These are phyloP conservation scores for Rubus idaeus DNA, from an alignment of 306 rosid genomes.

Conservation along the genomic window DNA sequence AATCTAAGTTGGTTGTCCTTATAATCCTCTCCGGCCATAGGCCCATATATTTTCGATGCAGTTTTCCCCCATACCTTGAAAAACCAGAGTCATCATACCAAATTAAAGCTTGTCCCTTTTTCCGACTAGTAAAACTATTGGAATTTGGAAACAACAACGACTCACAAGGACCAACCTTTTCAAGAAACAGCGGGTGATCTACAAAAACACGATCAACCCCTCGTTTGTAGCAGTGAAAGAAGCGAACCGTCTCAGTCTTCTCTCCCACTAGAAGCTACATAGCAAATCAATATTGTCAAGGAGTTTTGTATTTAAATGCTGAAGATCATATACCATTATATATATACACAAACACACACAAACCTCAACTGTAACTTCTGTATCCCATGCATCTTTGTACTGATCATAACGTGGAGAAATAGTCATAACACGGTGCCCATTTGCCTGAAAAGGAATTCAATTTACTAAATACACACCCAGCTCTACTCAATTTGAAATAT, in stretches of 20 bases:
- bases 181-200: conserved; percentile 70
- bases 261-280: conserved; percentile 53
- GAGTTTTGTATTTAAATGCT: not conserved
- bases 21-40: conserved; percentile 60
- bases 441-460: conserved; percentile 47
- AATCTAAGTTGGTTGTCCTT: conserved; percentile 66
- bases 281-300: conserved; percentile 3
- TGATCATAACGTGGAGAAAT: conserved; percentile 71
- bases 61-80: conserved; percentile 80
- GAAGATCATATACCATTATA: not conserved
- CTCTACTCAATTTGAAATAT: not conserved
- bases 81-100: conserved; percentile 19
- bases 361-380: conserved; percentile 54
- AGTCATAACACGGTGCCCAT: conserved; percentile 81
- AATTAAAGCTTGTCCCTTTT: not conserved
- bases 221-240: conserved; percentile 74
- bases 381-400: conserved; percentile 90
- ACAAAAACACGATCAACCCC: conserved; percentile 85
- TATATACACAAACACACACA: not conserved
- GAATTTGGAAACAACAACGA: not conserved
- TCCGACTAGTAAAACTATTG: not conserved
- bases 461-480: conserved; percentile 2
- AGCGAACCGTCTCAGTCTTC: conserved; percentile 52
- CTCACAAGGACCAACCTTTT: conserved; percentile 49
- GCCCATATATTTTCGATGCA: conserved; percentile 70